Base-by-base conservation (phyloP, 129 eudicot species). In the Lonicera japonica region DNA sequence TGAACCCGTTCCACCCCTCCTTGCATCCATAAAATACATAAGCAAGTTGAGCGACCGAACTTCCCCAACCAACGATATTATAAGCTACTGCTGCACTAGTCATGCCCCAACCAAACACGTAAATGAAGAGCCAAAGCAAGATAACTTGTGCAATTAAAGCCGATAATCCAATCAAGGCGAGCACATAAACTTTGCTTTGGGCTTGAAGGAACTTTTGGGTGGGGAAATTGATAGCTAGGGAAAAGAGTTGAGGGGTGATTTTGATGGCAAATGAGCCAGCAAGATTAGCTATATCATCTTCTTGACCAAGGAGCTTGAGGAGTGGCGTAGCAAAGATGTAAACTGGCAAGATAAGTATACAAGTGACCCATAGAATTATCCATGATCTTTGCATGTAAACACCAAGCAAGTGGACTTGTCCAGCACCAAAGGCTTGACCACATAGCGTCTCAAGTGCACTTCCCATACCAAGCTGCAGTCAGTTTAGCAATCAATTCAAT, bases 401-500 rank as follows among this genome's bases (percentile, higher is more conserved):
- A 16, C 94, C 94, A 0, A 85, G 77, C 85, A 85, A 48, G 65
- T 81, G 57, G 50, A 80, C 62, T 79, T 78, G 80, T 38, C 82
- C 83, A 0, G 82, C 84, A 13, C 94, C 94, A 45, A 56, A 85
- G 10, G 94, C 94, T 61, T 85, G 94, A 20, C 94, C 94, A 34
- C 94, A 81, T 14, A 85, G 67, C 12, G 87, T 85, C 70, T 85
- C 94, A 1, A 78, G 77, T 34, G 94, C 94, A 68, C 94, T 85
- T 66, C 88, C 94, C 94, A 85, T 85, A 1, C 94, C 94, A 63
- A 81, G 73, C 94, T 85, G 70, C 76, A 75, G 25, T 56, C 22
- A 24, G 1, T 11, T 1, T 6, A 41, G 1, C 14, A 43, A 43
- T 1, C 21, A 16, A 14, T n/a, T n/a, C n/a, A n/a, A 50, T 50